phyloP scores from a whole-genome alignment of 805 yeast genomes.

The Spathaspora sp. region DNA sequence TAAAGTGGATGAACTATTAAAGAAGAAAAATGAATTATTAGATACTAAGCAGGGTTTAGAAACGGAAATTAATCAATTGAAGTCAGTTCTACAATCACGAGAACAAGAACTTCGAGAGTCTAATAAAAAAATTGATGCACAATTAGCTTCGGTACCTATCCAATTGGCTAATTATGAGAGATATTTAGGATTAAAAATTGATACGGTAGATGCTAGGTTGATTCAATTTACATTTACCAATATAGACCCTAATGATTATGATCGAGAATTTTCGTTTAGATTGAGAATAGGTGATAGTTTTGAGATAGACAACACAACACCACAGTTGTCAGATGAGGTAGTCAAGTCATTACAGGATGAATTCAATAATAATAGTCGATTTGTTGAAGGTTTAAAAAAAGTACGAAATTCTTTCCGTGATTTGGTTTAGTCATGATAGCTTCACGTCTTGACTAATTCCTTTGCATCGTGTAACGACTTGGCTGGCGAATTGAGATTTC shows the following conservation, averaged over 20 bases:
- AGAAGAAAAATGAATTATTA: conserved; percentile 31
- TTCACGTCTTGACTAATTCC: neutral
- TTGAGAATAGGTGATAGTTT: conserved; percentile 44
- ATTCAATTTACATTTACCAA: conserved; percentile 48
- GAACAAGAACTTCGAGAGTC: conserved; percentile 20
- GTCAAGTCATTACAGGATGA: conserved; percentile 15
- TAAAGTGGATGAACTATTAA: conserved; percentile 29
- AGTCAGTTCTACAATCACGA: conserved; percentile 11
- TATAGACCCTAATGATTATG: conserved; percentile 41
- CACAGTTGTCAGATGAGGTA: conserved; percentile 26
- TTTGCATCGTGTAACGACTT: no score
- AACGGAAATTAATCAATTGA: conserved; percentile 20
- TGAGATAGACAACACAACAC: conserved; percentile 33
- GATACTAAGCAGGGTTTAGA: conserved; percentile 22
- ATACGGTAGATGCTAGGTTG: conserved; percentile 44
- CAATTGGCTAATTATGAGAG: conserved; percentile 52
- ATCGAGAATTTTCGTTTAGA: conserved; percentile 39
- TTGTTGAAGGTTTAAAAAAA: conserved; percentile 21
- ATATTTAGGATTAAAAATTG: conserved; percentile 52
- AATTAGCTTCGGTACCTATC: conserved; percentile 45
- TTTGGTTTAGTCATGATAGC: neutral
- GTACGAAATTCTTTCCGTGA: conserved; percentile 7
- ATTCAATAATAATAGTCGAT: conserved; percentile 23
- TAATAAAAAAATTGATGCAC: conserved; percentile 34
- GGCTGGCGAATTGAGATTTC: no score